These are phyloP conservation scores for Chenopodium album DNA, from an alignment of 148 eudicot species.

Conservation along the genomic window DNA sequence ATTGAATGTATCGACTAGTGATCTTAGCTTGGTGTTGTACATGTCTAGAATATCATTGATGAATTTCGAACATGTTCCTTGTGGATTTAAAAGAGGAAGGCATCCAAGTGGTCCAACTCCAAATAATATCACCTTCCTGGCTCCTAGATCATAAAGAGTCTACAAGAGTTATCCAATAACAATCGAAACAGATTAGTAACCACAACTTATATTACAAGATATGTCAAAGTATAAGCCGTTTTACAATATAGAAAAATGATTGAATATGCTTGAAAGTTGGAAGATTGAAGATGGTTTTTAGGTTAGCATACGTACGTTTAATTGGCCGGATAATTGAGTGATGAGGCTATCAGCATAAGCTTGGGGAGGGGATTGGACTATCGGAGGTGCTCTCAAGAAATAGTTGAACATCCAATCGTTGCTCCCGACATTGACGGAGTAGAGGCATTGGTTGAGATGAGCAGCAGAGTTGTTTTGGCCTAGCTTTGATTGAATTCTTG, in stretches of 20 bases:
- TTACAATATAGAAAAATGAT: neutral
- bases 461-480: neutral
- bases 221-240: too few species aligned
- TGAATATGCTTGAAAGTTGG: too few species aligned
- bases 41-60: slow-evolving; percentile 29
- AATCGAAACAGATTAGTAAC: neutral
- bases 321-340: slow-evolving; percentile 26
- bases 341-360: slow-evolving; percentile 32
- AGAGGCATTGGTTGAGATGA: slow-evolving; percentile 31
- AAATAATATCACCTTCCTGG: slow-evolving; percentile 54
- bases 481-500: slow-evolving; percentile 17
- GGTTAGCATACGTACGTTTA: slow-evolving; percentile 29
- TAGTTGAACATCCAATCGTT: slow-evolving; percentile 46
- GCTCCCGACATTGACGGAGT: slow-evolving; percentile 37
- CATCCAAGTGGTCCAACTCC: slow-evolving; percentile 55
- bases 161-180: neutral
- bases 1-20: slow-evolving; percentile 33
- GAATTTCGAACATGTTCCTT: slow-evolving; percentile 30
- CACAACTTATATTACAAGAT: too few species aligned
- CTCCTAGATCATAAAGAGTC: slow-evolving; percentile 44
- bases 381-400: slow-evolving; percentile 8
- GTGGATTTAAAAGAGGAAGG: slow-evolving; percentile 28
- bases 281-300: neutral
- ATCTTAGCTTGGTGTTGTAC: slow-evolving; percentile 38
- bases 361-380: slow-evolving; percentile 15